These are phyloP conservation scores for Lactarius evosmus DNA, from an alignment of 768 basidiomycete genomes.

Conservation along the genomic window DNA sequence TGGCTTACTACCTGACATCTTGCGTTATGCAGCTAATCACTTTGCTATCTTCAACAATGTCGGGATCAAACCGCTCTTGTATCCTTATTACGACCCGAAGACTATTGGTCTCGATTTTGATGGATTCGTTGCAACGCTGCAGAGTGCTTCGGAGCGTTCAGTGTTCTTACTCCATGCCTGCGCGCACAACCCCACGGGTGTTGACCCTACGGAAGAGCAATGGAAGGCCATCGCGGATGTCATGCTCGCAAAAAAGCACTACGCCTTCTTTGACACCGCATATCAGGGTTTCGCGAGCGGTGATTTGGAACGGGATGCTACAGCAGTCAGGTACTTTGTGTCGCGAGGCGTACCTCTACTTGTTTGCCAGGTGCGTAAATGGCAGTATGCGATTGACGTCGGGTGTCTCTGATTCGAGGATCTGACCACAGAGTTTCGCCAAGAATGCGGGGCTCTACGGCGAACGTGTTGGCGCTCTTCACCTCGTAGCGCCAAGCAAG, in stretches of 20 bases:
- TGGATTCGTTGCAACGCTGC: conserved; percentile 59
- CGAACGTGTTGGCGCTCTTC: conserved; percentile 92
- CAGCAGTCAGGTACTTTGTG: conserved; percentile 87
- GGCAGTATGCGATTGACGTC: not conserved
- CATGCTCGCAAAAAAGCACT: conserved; percentile 72
- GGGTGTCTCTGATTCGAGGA: not conserved
- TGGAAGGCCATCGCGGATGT: conserved; percentile 77
- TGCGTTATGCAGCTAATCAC: conserved; percentile 68
- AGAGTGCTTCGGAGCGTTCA: conserved; percentile 67
- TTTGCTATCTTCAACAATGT: conserved; percentile 88
- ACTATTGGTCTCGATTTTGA: conserved; percentile 83
- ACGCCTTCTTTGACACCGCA: conserved; percentile 91
- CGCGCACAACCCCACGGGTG: conserved; percentile 96
- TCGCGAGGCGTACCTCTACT: conserved; percentile 69
- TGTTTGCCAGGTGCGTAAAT: conserved; percentile 73
- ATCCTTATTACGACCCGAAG: conserved; percentile 91
- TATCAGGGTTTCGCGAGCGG: conserved; percentile 98
- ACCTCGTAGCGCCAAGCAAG: conserved; percentile 62
- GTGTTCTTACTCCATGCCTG: conserved; percentile 91
- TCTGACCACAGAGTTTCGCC: conserved; percentile 75
- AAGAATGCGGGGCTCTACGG: conserved; percentile 96
- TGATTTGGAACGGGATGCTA: conserved; percentile 85
- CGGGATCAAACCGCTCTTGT: conserved; percentile 79
- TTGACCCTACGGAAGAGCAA: conserved; percentile 86
- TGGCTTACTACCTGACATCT: not conserved